Evolutionary conservation across 768 basidiomycete species (phyloP), one percentile per base, ranked within the genome.

Genomic region (Pleurotus salmoneostramineus): DNA sequence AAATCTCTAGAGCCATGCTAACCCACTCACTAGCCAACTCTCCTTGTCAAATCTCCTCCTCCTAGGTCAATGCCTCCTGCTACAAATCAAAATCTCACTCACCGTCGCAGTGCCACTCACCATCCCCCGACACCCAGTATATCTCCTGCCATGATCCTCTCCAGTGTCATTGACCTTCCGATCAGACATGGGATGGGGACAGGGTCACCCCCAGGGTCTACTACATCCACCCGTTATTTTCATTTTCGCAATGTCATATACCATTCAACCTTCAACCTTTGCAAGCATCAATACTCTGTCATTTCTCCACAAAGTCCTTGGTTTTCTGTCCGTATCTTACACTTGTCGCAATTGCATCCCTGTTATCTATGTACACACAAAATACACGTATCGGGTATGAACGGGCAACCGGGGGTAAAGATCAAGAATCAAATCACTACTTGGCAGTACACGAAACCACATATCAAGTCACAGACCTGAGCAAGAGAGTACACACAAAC

Each of bases 51-150:
- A 27, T 27, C 21, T 27, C 21, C 21, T 27, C 21, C 21, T 17
- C n/a, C 40, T 55, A 43, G 52, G 40, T 32, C 52, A 55, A 55
- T 55, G 31, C 43, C 14, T 12, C 27, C 52, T 55, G 52, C 43
- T 42, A 55, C 43, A 27, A 27, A 27, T 27, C 2, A 27, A 27
- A 27, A 27, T 1, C 21, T 1, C 21, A 27, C 21, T 27, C 21
- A 27, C 21, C 21, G 21, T 27, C 21, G 21, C 21, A 27, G 21
- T 27, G 21, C 21, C 21, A 27, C 21, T 27, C 21, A 55, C 37
- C 21, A 55, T 55, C 21, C 37, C 40, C 52, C 40, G 52, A 55
- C 52, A 43, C 43, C 15, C 10, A 43, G 40, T 55, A 55, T 55
- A 55, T 33, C 43, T 10, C n/a, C 40, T 55, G 52, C 27, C 52